These are phyloP conservation scores for Viola odorata DNA, from an alignment of 345 rosid species.

Conservation along the genomic window DNA sequence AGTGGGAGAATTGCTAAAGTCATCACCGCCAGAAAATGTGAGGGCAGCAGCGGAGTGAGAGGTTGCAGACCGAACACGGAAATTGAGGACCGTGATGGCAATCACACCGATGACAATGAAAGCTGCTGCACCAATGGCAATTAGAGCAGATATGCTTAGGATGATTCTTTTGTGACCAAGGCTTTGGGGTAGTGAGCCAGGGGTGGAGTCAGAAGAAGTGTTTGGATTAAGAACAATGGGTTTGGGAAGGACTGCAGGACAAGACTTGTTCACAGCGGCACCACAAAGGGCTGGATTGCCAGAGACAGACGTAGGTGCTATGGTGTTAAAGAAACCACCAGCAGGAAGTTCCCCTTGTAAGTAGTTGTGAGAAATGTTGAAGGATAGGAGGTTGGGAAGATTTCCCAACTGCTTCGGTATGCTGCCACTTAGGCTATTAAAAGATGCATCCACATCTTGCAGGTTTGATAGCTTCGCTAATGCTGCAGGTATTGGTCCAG, in stretches of 20 bases:
- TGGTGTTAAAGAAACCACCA: constrained; percentile 75
- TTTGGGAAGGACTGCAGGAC: constrained; percentile 82
- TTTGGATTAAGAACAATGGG: constrained; percentile 94
- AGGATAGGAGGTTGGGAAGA: constrained; percentile 57
- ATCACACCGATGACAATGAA: constrained; percentile 83
- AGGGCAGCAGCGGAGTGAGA: constrained; percentile 64
- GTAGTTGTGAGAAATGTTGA: constrained; percentile 86
- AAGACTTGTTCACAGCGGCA: constrained; percentile 67
- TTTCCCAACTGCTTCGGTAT: constrained; percentile 77
- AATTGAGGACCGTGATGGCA: constrained; percentile 85
- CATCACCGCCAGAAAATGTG: constrained; percentile 69
- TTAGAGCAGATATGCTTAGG: constrained; percentile 85
- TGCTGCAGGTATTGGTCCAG: constrained; percentile 58
- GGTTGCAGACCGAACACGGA: constrained; percentile 60
- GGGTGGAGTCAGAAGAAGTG: constrained; percentile 44
- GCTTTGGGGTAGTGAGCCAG: constrained; percentile 19
- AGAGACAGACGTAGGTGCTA: constrained; percentile 59
- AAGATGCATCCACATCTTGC: constrained; percentile 65
- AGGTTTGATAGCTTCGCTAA: constrained; percentile 54
- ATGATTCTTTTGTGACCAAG: constrained; percentile 67
- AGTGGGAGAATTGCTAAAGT: constrained; percentile 71
- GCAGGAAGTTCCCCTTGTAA: constrained; percentile 80
- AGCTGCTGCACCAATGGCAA: constrained; percentile 99
- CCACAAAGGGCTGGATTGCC: constrained; percentile 88
- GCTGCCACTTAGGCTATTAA: constrained; percentile 50